Conservation (phyloP, 768 basidiomycete species). For the Serendipita sp. region DNA sequence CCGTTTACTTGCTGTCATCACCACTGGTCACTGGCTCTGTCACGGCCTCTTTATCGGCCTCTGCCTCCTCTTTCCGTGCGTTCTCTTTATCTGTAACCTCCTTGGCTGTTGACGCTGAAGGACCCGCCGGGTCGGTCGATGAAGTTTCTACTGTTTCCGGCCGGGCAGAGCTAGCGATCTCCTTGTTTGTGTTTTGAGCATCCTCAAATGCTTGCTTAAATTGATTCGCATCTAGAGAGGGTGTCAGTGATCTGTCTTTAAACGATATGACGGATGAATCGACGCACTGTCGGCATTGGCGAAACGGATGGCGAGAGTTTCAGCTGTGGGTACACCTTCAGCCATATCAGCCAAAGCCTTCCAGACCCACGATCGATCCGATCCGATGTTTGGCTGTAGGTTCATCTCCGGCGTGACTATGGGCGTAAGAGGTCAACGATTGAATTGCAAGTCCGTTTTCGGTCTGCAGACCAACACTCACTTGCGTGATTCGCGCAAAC, state of each 20-base stretch:
- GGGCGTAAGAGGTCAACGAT: constrained; percentile 6
- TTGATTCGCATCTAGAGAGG: constrained; percentile 49
- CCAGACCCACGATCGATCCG: constrained; percentile 99
- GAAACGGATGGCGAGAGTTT: constrained; percentile 96
- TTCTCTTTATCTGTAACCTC: constrained; percentile 16
- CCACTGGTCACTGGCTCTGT: neutral
- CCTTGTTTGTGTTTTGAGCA: constrained; percentile 57
- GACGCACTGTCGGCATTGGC: constrained; percentile 86
- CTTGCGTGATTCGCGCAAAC: constrained; percentile 97
- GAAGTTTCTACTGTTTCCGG: constrained; percentile 6
- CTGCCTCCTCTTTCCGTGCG: neutral
- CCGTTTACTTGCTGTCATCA: neutral
- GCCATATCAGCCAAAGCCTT: constrained; percentile 92
- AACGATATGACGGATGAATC: neutral
- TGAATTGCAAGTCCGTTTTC: neutral
- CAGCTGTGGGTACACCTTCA: constrained; percentile 74
- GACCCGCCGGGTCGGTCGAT: constrained; percentile 12
- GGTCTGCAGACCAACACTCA: constrained; percentile 25
- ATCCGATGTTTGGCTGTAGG: constrained; percentile 94
- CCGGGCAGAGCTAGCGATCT: constrained; percentile 16
- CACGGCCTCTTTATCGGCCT: neutral
- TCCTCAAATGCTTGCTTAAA: constrained; percentile 86
- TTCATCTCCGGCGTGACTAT: constrained; percentile 79
- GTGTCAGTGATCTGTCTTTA: neutral
- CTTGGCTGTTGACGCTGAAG: constrained; percentile 16